These are phyloP conservation scores for Leishmania braziliensis DNA, from an alignment of 208 protist genomes.

Conservation along the genomic window DNA sequence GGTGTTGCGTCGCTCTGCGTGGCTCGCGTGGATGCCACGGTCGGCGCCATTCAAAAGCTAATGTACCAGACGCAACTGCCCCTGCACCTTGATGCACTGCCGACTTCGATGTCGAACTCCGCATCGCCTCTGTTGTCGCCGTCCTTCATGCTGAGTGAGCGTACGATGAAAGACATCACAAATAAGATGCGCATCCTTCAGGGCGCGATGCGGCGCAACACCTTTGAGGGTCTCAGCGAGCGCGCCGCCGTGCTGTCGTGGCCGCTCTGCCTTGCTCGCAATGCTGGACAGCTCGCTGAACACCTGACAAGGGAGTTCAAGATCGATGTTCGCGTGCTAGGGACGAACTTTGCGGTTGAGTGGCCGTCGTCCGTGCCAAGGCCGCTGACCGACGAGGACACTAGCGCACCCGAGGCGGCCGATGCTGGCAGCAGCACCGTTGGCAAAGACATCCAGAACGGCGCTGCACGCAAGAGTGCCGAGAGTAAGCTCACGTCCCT, in stretches of 20 bases:
- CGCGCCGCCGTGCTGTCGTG: conserved; percentile 74
- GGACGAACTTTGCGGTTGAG: conserved; percentile 50
- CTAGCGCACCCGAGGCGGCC: background rate
- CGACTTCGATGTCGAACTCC: background rate
- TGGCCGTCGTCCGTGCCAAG: conserved; percentile 25
- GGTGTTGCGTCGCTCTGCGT: conserved; percentile 71
- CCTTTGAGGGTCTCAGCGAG: conserved; percentile 71
- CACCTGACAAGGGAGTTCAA: conserved; percentile 70
- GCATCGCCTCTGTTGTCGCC: background rate
- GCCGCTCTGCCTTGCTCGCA: conserved; percentile 65
- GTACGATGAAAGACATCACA: conserved; percentile 55
- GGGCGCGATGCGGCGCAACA: conserved; percentile 62
- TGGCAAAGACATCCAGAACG: too few relatives aligned
- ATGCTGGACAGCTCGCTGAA: conserved; percentile 51
- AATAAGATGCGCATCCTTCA: conserved; percentile 78
- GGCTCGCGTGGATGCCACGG: conserved; percentile 73
- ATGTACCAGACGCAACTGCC: conserved; percentile 87
- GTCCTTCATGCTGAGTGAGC: conserved; percentile 59
- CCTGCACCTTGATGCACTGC: conserved; percentile 49
- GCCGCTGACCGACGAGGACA: background rate
- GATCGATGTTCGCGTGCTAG: conserved; percentile 72
- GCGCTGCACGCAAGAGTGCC: background rate
- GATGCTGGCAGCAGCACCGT: background rate
- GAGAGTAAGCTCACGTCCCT: conserved; percentile 15
- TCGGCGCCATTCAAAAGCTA: conserved; percentile 47